Percentiles rank a stretch among this genome's conserved stretches.
phyloP scores from a whole-genome alignment of 2,329 filamentous ascomycete species.

The Incumbomyces lentus region DNA sequence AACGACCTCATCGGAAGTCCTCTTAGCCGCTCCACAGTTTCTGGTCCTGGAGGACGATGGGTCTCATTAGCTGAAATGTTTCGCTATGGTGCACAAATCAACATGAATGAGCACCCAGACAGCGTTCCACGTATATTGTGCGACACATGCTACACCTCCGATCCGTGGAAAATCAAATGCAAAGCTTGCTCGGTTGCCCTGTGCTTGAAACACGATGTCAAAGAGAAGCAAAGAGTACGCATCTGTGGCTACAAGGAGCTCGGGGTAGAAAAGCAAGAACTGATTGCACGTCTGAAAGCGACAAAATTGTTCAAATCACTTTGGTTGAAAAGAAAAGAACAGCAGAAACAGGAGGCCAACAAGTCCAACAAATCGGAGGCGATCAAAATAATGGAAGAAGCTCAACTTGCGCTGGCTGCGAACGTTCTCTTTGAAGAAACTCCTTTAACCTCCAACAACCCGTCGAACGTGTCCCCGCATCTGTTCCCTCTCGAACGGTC shows the following conservation, averaged over 20 bases:
- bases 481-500: neutral
- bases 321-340: conserved; percentile 21
- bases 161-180: conserved; percentile 50
- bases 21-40: neutral
- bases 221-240: conserved; percentile 41
- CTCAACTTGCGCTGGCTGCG: neutral
- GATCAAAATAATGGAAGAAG: conserved; percentile 4
- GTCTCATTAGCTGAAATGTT: conserved; percentile 36
- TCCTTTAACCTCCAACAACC: neutral
- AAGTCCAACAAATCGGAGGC: conserved; percentile 1
- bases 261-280: conserved; percentile 39
- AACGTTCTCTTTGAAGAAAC: conserved; percentile 6
- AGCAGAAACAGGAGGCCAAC: conserved; percentile 4
- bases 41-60: conserved; percentile 18
- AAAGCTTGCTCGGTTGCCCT: conserved; percentile 46
- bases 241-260: conserved; percentile 50
- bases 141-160: conserved; percentile 47
- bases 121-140: conserved; percentile 43
- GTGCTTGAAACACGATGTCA: conserved; percentile 51
- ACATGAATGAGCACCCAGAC: conserved; percentile 6
- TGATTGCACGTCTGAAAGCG: conserved; percentile 17
- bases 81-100: conserved; percentile 1
- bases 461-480: neutral
- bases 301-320: conserved; percentile 14
- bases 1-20: conserved; percentile 2